A percentile compares a stretch with the other conserved stretches of the same genome.
Evolutionary conservation across 306 rosid species (phyloP).

Genomic region (Echinosophora koreensis): DNA sequence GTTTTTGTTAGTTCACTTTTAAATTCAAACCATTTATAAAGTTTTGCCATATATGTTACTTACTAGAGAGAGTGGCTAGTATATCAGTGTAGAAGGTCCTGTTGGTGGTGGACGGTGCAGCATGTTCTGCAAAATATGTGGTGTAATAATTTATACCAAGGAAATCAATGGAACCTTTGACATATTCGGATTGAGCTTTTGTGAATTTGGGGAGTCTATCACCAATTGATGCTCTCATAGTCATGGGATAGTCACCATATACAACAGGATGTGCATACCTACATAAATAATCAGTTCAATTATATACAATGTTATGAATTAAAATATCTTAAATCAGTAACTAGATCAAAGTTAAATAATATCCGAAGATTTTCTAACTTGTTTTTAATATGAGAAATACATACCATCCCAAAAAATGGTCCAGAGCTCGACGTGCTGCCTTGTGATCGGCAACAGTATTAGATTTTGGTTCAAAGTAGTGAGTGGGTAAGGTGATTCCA

Average conservation of each 20-base stretch:
- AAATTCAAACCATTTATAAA: too few species aligned
- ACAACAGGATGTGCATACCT: constrained; percentile 66
- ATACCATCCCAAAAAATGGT: constrained; percentile 53
- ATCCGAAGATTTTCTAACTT: background rate
- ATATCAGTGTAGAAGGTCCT: constrained; percentile 49
- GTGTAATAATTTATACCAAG: constrained; percentile 74
- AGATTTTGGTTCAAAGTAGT: constrained; percentile 45
- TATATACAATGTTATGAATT: background rate
- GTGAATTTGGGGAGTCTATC: constrained; percentile 67
- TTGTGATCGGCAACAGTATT: constrained; percentile 17
- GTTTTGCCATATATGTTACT: constrained; percentile 6
- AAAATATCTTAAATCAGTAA: background rate
- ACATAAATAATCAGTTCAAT: background rate
- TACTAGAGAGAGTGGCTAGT: constrained; percentile 50
- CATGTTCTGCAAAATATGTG: constrained; percentile 49
- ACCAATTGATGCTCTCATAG: constrained; percentile 56
- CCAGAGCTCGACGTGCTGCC: constrained; percentile 52
- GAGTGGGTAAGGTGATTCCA: constrained; percentile 49
- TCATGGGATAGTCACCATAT: constrained; percentile 66
- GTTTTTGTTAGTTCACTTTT: background rate
- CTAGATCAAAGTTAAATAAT: background rate
- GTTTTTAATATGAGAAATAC: background rate
- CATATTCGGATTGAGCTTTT: constrained; percentile 30
- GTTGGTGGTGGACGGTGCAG: constrained; percentile 42
- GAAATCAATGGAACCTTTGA: constrained; percentile 65